Evolutionary conservation across 1,284 basidiomycete species (phyloP), one percentile per base, ranked within the genome.

Genomic region (Volvariella surrecta): DNA sequence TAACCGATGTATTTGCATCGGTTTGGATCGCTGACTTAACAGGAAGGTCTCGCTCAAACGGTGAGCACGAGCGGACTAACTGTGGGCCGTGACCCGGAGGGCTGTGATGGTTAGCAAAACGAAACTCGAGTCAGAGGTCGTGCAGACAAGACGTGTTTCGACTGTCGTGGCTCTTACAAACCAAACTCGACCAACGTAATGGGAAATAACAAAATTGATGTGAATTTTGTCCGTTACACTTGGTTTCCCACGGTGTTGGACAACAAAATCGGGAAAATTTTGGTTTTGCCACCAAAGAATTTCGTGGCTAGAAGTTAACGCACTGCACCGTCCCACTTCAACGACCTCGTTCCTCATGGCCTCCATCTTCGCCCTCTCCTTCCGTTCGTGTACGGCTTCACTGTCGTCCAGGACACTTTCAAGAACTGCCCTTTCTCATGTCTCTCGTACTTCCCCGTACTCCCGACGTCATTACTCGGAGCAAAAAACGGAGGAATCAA

Each of bases 321-420:
- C 24, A 44, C 39, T 16, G 38, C 32, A 42, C 40, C 42, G 37
- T 21, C 46, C 21, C 19, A 37, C 32, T 43, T 11, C 37, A 42
- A 44, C 45, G 46, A 38, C 34, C 31, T 51, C 41, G 31, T 43
- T 50, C 48, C 54, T 52, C 46, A 80, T 79, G 78, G 72, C 62
- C 61, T 61, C 71, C 52, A 55, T 64, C 45, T 64, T 67, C 47
- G 68, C 73, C 49, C 63, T 74, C 57, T 68, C 71, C 43, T 64
- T 85, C 59, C 74, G 76, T 52, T 66, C 76, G 19, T 77, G 73
- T 58, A 71, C 76, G 46, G 62, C 71, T 54, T 69, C 70, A 17
- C 52, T 79, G 52, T 73, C 79, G 39, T 64, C 72, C 48, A 67
- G 68, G 50, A 57, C 62, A 3, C 42, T 70, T 34, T 56, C 63